A percentile compares a stretch with the other conserved stretches of the same genome.
phyloP scores from a whole-genome alignment of 805 yeast genomes.

The Ascoidea rubescens region DNA sequence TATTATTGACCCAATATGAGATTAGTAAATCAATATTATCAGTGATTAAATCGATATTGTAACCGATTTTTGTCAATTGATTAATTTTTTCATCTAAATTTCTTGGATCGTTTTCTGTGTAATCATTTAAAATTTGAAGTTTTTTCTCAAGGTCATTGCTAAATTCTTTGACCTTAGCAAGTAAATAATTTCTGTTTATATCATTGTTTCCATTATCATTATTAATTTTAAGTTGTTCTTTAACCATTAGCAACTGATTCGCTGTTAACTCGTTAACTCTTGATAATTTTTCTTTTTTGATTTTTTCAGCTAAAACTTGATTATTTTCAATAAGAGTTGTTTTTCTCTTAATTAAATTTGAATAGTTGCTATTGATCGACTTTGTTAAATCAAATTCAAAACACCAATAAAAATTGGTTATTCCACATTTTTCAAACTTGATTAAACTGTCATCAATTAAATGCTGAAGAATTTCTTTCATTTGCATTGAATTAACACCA shows the following conservation, averaged over 20 bases:
- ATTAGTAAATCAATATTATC: slow-evolving; percentile 30
- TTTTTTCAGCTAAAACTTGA: slow-evolving; percentile 4
- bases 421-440: slow-evolving; percentile 41
- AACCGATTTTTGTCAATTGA: slow-evolving; percentile 7
- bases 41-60: slow-evolving; percentile 11
- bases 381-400: slow-evolving; percentile 20
- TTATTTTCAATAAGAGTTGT: slow-evolving; percentile 5
- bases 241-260: not conserved
- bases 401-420: slow-evolving; percentile 36
- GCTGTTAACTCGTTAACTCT: slow-evolving; percentile 2
- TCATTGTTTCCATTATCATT: not conserved
- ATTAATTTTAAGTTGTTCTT: slow-evolving; percentile 1
- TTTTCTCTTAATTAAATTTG: slow-evolving; percentile 12
- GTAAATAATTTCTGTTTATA: slow-evolving; percentile 1
- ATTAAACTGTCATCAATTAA: slow-evolving; percentile 36
- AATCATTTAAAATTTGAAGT: slow-evolving; percentile 15
- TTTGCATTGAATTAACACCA: slow-evolving; percentile 39
- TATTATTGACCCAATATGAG: slow-evolving; percentile 20
- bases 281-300: slow-evolving; percentile 4
- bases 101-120: slow-evolving; percentile 8
- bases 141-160: not conserved
- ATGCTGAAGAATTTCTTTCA: slow-evolving; percentile 32
- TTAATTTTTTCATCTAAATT: slow-evolving; percentile 4
- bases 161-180: not conserved
- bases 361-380: slow-evolving; percentile 6